A percentile compares a stretch with the other conserved stretches of the same genome.
phyloP scores from a whole-genome alignment of 129 eudicot genomes.

The Calendula officinalis region DNA sequence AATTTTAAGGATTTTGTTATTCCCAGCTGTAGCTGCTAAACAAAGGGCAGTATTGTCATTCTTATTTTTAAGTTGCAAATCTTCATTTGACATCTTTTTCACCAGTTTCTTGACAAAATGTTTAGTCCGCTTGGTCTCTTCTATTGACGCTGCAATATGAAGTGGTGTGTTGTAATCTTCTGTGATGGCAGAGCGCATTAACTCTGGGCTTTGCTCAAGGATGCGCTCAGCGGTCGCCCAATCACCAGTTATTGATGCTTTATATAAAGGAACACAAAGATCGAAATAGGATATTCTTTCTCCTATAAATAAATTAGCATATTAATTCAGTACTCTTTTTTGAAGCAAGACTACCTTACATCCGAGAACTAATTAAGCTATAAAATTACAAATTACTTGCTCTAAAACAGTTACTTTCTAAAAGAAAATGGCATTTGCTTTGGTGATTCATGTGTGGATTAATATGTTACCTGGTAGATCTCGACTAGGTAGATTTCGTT shows the following conservation, averaged over 20 bases:
- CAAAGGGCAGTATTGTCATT: slow-evolving; percentile 33
- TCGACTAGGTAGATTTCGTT: no score
- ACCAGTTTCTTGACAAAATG: slow-evolving; percentile 33
- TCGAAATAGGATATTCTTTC: not conserved
- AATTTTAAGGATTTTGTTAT: slow-evolving; percentile 1
- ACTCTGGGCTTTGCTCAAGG: not conserved
- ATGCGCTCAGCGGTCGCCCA: slow-evolving; percentile 3
- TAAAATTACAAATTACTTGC: no score
- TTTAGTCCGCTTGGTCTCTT: not conserved
- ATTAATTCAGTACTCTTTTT: no score
- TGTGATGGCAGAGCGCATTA: slow-evolving; percentile 21
- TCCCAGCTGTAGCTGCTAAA: slow-evolving; percentile 37
- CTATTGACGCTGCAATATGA: slow-evolving; percentile 39
- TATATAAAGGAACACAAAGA: slow-evolving; percentile 7
- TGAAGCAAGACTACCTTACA: no score
- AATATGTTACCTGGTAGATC: no score
- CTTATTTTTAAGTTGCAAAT: slow-evolving; percentile 23
- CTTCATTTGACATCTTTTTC: slow-evolving; percentile 1
- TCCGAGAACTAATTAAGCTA: no score
- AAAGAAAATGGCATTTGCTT: no score
- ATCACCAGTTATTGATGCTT: slow-evolving; percentile 6
- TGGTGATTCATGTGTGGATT: no score
- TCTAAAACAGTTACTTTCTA: no score
- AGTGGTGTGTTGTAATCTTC: slow-evolving; percentile 37
- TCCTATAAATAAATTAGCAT: not conserved